Base-by-base conservation (phyloP, 108 stramenopile genomes). In the Cyclotella choctawhatcheeana region DNA sequence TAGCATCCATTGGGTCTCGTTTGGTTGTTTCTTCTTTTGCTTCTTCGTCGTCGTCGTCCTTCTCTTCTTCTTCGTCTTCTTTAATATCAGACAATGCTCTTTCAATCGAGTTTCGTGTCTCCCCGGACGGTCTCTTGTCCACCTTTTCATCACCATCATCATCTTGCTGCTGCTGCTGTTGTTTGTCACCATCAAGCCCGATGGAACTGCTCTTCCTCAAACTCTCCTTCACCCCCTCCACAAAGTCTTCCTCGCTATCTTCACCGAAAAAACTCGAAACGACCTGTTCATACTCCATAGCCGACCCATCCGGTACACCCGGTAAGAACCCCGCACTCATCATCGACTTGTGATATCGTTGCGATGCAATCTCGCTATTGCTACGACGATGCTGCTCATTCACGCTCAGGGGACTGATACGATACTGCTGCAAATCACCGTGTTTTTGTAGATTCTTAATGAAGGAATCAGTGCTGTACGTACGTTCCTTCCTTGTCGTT, bases 381-480 rank as follows among this genome's bases (percentile, higher is more conserved):
- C 51, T 22, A 2, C 21, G 12, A 22, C 10, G 2, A 18, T n/a
- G 43, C 1, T 43, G 68, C 3, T 4, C 8, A 37, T 10, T 16
- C 1, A 22, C 4, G 10, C 4, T n/a, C n/a, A 40, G 35, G 24
- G 60, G 60, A 40, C 40, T 8, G 10, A 14, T 21, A 44, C 32
- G 60, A 24, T 61, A 61, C 25, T 61, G 60, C 37, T 40, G 37
- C 20, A 61, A 30, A 40, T 61, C 14, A 44, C 32, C 60, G 22
- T 61, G 60, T 40, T 24, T 40, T 61, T 61, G 35, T 10, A 61
- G 22, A 61, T 61, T 61, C 21, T 61, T 61, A 40, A 61, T 40
- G 29, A 61, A 61, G 21, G 21, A 25, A 40, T 61, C 60, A 8
- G 60, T 44, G 40, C 35, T 40, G 20, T 44, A 61, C 1, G 60